A percentile compares a stretch with the other conserved stretches of the same genome.
These are phyloP conservation scores for Irpex rosettiformis DNA, from an alignment of 1,284 basidiomycete genomes.

Conservation along the genomic window DNA sequence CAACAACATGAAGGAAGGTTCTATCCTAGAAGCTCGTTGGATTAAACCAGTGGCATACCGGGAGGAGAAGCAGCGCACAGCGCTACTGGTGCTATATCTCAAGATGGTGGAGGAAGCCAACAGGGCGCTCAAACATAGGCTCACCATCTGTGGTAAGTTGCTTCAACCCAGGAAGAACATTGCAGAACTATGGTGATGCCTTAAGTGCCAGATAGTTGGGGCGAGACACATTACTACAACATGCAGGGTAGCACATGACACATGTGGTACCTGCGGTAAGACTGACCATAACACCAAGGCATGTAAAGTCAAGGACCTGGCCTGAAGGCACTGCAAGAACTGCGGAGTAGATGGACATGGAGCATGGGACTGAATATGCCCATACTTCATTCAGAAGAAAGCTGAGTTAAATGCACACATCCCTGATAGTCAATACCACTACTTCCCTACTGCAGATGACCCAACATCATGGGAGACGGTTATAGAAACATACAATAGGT, in stretches of 20 bases:
- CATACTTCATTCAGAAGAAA: background rate
- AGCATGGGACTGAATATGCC: background rate
- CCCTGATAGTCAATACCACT: background rate
- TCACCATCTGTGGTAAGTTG: background rate
- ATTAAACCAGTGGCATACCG: background rate
- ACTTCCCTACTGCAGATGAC: background rate
- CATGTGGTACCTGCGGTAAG: background rate
- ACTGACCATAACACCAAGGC: background rate
- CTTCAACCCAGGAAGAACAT: background rate
- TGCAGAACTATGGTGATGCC: background rate
- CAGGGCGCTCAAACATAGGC: background rate
- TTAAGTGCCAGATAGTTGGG: background rate
- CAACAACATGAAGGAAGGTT: background rate
- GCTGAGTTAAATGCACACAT: background rate
- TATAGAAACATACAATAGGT: no score
- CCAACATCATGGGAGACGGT: background rate
- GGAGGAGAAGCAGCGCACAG: background rate
- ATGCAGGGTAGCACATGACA: background rate
- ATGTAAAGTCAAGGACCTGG: background rate
- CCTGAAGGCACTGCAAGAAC: background rate
- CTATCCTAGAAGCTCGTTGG: background rate
- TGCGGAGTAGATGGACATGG: background rate
- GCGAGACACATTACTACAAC: background rate
- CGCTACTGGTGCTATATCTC: background rate
- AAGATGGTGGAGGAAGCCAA: background rate